Evolutionary conservation across 495 filamentous ascomycete genomes (phyloP).

Genomic region (Xylaria sp.): DNA sequence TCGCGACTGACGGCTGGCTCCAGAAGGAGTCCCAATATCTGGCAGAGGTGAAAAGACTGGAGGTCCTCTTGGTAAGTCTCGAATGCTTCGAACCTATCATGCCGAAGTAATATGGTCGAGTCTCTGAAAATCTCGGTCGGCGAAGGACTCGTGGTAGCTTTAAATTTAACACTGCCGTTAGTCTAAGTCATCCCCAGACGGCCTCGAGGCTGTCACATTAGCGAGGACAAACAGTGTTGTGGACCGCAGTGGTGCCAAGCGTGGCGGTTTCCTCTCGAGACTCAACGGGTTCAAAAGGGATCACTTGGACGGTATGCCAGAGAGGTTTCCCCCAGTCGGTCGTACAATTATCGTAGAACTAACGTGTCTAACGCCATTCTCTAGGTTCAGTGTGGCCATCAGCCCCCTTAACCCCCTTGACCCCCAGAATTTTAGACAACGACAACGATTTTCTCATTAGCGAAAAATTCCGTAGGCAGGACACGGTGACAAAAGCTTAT

Average conservation of each 20-base stretch:
- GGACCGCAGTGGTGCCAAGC: constrained; percentile 41
- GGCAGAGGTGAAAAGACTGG: constrained; percentile 56
- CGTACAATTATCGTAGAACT: background rate
- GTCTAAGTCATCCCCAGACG: constrained; percentile 52
- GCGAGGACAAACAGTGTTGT: constrained; percentile 52
- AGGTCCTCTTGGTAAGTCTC: constrained; percentile 46
- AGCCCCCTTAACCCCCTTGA: background rate
- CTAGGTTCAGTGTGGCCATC: background rate
- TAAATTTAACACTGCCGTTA: background rate
- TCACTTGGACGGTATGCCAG: constrained; percentile 21
- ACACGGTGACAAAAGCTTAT: constrained; percentile 4
- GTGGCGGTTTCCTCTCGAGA: constrained; percentile 43
- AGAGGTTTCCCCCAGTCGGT: background rate
- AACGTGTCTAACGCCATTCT: constrained; percentile 4
- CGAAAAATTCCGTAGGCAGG: constrained; percentile 33
- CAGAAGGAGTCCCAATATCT: constrained; percentile 50
- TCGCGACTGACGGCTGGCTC: constrained; percentile 51
- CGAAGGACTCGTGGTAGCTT: background rate
- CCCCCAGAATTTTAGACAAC: constrained; percentile 31
- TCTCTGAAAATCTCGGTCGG: background rate
- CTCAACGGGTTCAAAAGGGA: constrained; percentile 38
- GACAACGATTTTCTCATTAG: constrained; percentile 38
- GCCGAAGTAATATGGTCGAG: background rate
- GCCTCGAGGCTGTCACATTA: constrained; percentile 54
- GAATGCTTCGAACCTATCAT: background rate